Evolutionary conservation across 768 basidiomycete genomes (phyloP).

Genomic region (Suillus hirtellus): DNA sequence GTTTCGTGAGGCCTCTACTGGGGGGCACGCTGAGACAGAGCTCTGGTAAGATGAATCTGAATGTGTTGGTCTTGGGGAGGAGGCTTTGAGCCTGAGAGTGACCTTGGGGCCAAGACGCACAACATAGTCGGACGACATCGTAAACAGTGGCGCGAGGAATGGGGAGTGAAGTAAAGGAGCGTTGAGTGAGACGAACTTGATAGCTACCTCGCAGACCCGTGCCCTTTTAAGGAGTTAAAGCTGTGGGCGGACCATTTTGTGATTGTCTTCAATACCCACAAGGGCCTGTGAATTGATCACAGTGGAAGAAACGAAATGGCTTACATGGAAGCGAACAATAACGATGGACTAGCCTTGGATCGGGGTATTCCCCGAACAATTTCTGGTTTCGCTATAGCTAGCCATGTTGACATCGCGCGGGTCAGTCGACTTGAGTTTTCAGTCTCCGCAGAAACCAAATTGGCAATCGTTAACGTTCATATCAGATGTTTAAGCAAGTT

Average conservation of each 20-base stretch:
- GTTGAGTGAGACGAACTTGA: background rate
- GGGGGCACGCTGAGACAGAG: background rate
- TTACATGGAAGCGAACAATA: background rate
- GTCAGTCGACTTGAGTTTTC: too few species aligned
- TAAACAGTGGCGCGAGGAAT: background rate
- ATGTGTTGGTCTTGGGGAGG: background rate
- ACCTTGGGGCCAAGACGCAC: background rate
- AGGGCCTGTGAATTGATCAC: background rate
- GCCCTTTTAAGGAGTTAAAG: background rate
- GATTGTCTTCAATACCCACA: background rate
- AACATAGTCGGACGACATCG: background rate
- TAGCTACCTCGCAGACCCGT: background rate
- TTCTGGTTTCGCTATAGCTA: too few species aligned
- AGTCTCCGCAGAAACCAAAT: too few species aligned
- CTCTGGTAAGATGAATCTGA: background rate
- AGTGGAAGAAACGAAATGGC: background rate
- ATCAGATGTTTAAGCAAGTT: too few species aligned
- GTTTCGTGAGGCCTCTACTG: background rate
- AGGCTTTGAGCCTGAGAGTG: background rate
- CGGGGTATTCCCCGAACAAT: too few species aligned
- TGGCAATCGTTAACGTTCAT: too few species aligned
- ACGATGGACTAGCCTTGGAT: background rate
- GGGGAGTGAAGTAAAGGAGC: background rate
- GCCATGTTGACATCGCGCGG: too few species aligned
- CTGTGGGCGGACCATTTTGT: background rate